Evolutionary conservation across 192 early-diverging fungal species (phyloP).

Genomic region (Entophlyctis luteolus): DNA sequence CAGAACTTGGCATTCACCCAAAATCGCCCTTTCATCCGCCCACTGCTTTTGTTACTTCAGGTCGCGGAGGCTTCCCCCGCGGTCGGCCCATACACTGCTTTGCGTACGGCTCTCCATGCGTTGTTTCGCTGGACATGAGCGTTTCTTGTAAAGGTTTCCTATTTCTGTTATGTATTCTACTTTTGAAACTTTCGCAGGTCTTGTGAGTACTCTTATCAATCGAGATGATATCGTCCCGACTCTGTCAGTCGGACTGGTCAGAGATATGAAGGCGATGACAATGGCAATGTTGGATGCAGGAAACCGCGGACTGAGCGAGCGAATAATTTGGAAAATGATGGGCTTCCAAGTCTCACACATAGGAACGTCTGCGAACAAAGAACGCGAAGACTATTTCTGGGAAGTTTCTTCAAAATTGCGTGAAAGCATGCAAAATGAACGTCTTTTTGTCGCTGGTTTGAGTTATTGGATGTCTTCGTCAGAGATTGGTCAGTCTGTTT

Average conservation of each 20-base stretch:
- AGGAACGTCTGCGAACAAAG: not conserved
- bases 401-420: conserved; percentile 74
- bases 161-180: too few relatives aligned
- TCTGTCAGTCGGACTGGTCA: conserved; percentile 70
- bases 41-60: conserved; percentile 28
- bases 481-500: conserved; percentile 20
- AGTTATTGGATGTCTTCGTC: conserved; percentile 59
- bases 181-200: too few relatives aligned
- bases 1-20: conserved; percentile 9
- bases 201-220: conserved; percentile 78
- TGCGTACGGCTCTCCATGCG: conserved; percentile 75
- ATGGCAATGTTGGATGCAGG: conserved; percentile 32
- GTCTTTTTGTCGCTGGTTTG: conserved; percentile 74
- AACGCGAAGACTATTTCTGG: conserved; percentile 76
- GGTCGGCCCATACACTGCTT: conserved; percentile 84
- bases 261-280: conserved; percentile 75
- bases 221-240: conserved; percentile 76
- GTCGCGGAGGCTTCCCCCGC: conserved; percentile 46
- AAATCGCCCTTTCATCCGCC: conserved; percentile 12
- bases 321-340: conserved; percentile 42
- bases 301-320: conserved; percentile 44
- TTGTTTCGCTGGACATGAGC: conserved; percentile 66
- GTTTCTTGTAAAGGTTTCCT: conserved; percentile 57
- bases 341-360: conserved; percentile 23
- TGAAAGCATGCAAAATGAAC: conserved; percentile 73